Percentiles rank a stretch among this genome's conserved stretches.
phyloP scores from a whole-genome alignment of 108 stramenopile genomes.

The Nitzschia putrida region DNA sequence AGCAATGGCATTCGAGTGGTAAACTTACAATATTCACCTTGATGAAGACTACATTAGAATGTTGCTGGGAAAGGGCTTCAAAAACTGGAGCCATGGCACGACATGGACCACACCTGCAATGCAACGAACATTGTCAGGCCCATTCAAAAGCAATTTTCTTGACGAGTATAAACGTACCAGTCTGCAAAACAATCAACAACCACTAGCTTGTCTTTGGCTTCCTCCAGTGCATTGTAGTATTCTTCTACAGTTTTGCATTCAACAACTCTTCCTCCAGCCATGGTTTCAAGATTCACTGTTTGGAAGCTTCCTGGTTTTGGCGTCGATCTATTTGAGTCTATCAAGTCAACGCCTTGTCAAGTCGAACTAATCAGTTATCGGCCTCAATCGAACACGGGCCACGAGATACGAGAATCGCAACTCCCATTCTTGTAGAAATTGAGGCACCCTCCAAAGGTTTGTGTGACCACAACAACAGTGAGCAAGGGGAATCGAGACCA shows the following conservation, averaged over 20 bases:
- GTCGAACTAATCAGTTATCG: too few species aligned
- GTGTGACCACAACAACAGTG: too few species aligned
- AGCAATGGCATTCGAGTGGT: background rate
- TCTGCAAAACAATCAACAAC: constrained; percentile 50
- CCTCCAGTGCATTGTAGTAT: constrained; percentile 28
- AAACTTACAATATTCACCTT: constrained; percentile 48
- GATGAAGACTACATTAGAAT: constrained; percentile 44
- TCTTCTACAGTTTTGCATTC: constrained; percentile 30
- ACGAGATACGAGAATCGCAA: too few species aligned
- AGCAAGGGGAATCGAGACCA: too few species aligned
- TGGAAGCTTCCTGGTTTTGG: too few species aligned
- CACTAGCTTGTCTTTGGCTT: constrained; percentile 30
- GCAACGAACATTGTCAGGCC: background rate
- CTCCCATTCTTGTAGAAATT: too few species aligned
- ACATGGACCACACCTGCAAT: constrained; percentile 39
- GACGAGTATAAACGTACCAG: constrained; percentile 28
- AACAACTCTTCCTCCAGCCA: constrained; percentile 19
- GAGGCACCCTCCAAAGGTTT: too few species aligned
- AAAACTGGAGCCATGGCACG: constrained; percentile 51
- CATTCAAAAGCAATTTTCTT: background rate
- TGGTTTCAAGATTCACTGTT: background rate
- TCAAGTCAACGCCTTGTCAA: too few species aligned
- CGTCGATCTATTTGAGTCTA: too few species aligned
- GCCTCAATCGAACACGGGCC: too few species aligned
- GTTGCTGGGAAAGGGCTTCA: constrained; percentile 34